Percentiles rank a stretch among this genome's conserved stretches.
These are phyloP conservation scores for Gastrodia elata DNA, from an alignment of 106 monocot species.

Conservation along the genomic window DNA sequence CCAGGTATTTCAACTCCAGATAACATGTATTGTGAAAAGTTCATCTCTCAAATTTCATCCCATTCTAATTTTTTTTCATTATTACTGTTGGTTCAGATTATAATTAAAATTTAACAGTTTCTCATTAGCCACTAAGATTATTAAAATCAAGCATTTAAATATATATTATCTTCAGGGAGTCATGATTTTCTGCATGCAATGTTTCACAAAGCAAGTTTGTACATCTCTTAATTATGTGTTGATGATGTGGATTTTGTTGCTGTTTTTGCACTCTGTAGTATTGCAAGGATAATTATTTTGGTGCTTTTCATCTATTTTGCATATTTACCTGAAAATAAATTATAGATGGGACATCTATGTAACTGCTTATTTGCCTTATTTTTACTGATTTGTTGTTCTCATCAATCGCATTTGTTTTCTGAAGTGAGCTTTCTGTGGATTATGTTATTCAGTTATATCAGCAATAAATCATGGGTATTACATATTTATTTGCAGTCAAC, in stretches of 20 bases:
- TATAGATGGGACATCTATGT: background rate
- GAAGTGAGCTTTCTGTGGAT: background rate
- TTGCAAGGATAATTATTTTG: background rate
- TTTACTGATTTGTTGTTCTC: background rate
- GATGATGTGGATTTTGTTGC: background rate
- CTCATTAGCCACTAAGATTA: background rate
- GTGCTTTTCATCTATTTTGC: background rate
- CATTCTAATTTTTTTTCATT: background rate
- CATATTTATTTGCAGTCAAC: background rate
- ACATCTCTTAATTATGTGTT: background rate
- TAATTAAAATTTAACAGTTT: background rate
- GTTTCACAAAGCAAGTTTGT: background rate
- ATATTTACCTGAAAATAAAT: background rate
- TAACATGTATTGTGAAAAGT: background rate
- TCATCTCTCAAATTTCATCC: background rate
- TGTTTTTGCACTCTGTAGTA: background rate
- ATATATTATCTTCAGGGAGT: background rate
- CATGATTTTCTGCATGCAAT: background rate
- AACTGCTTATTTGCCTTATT: background rate
- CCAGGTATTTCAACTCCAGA: background rate
- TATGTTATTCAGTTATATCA: background rate
- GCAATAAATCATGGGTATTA: background rate
- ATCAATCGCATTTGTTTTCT: background rate
- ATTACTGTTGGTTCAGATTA: background rate
- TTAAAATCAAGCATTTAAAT: background rate